phyloP scores from a whole-genome alignment of 2,329 filamentous ascomycete genomes.

The Claviceps sp. region DNA sequence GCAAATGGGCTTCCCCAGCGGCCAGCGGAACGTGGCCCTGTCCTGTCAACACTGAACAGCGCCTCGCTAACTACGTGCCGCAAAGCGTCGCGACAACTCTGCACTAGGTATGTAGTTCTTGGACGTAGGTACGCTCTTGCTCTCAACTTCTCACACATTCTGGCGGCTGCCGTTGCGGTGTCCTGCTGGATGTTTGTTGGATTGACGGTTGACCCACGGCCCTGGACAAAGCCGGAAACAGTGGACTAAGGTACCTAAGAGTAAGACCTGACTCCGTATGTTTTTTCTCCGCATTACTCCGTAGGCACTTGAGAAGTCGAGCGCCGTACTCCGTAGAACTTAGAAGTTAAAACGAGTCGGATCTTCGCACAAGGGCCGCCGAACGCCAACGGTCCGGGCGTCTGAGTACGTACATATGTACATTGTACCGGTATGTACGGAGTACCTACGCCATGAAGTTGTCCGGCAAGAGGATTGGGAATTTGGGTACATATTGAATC shows the following conservation, averaged over 20 bases:
- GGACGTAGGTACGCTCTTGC: background rate
- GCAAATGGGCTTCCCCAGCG: too few relatives aligned
- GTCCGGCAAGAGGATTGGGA: conserved; percentile 3
- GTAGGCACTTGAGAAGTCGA: too few relatives aligned
- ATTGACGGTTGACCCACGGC: background rate
- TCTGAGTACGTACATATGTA: background rate
- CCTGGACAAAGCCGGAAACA: background rate
- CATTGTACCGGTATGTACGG: too few relatives aligned
- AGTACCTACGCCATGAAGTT: background rate
- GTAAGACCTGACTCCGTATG: too few relatives aligned
- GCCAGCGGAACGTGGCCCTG: too few relatives aligned
- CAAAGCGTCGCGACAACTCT: background rate
- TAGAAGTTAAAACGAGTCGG: too few relatives aligned
- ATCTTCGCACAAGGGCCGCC: too few relatives aligned
- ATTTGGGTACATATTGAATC: background rate
- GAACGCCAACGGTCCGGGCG: too few relatives aligned
- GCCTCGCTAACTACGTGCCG: background rate
- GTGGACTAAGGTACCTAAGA: too few relatives aligned
- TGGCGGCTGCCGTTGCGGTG: background rate
- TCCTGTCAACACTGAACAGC: background rate
- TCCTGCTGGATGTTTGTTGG: background rate
- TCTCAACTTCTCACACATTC: too few relatives aligned
- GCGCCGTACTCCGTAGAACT: too few relatives aligned
- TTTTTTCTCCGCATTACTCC: background rate
- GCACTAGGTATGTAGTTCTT: background rate